Percentiles rank a stretch among this genome's conserved stretches.
Conservation (phyloP, 108 stramenopile species). For the Bacterosira constricta region DNA sequence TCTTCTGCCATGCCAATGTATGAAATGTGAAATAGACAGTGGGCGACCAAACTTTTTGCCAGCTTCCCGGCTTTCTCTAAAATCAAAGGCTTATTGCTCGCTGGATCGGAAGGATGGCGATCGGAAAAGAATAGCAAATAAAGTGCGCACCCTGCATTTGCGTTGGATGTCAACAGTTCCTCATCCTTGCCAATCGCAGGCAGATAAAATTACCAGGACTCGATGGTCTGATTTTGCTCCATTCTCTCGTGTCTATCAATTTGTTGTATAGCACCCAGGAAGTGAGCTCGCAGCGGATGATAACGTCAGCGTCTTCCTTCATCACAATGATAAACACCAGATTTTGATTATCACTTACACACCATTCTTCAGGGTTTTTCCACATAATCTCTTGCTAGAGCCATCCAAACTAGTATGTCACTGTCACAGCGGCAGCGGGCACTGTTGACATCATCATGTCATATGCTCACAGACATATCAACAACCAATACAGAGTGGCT, state of each 20-base stretch:
- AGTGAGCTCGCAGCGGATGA: slow-evolving; percentile 31
- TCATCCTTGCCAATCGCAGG: slow-evolving; percentile 52
- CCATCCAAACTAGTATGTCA: slow-evolving; percentile 64
- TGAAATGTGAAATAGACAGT: slow-evolving; percentile 45
- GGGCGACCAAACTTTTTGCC: slow-evolving; percentile 55
- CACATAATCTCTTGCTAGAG: slow-evolving; percentile 51
- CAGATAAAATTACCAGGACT: slow-evolving; percentile 56
- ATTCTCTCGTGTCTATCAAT: slow-evolving; percentile 42
- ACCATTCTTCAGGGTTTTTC: slow-evolving; percentile 16
- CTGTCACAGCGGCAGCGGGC: slow-evolving; percentile 54
- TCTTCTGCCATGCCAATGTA: slow-evolving; percentile 55
- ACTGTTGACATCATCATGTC: slow-evolving; percentile 52
- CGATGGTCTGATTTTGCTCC: slow-evolving; percentile 5
- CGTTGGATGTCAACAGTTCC: slow-evolving; percentile 12
- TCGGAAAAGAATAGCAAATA: slow-evolving; percentile 61
- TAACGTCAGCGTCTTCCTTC: slow-evolving; percentile 32
- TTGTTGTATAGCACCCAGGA: slow-evolving; percentile 52
- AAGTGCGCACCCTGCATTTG: slow-evolving; percentile 49
- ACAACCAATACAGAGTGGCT: slow-evolving; percentile 59
- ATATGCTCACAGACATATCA: slow-evolving; percentile 60
- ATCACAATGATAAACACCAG: slow-evolving; percentile 49
- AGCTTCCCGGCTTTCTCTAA: slow-evolving; percentile 23
- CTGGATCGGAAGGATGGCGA: slow-evolving; percentile 60
- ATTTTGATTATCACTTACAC: slow-evolving; percentile 5
- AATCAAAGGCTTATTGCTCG: slow-evolving; percentile 12